phyloP scores from a whole-genome alignment of 768 basidiomycete genomes.

The Boletus rex-veris region DNA sequence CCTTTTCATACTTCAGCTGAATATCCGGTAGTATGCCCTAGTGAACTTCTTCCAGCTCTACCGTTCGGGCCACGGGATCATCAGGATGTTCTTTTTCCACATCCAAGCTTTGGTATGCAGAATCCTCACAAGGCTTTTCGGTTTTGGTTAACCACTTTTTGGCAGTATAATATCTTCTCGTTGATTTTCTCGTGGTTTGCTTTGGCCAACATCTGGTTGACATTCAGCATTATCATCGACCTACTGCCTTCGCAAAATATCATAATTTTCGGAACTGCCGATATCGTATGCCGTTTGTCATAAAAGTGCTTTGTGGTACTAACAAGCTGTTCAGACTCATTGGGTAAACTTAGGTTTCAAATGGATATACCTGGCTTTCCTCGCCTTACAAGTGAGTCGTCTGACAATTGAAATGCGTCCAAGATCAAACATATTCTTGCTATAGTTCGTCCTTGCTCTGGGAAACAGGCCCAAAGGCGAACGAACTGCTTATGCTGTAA shows the following conservation, averaged over 20 bases:
- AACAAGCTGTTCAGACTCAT: slow-evolving; percentile 50
- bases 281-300: slow-evolving; percentile 50
- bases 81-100: slow-evolving; percentile 97
- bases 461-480: slow-evolving; percentile 91
- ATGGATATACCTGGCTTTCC: slow-evolving; percentile 84
- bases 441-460: slow-evolving; percentile 63
- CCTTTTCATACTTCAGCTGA: neutral
- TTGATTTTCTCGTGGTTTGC: slow-evolving; percentile 93
- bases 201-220: slow-evolving; percentile 88
- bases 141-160: slow-evolving; percentile 1
- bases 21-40: slow-evolving; percentile 68
- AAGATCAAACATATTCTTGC: neutral
- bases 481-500: slow-evolving; percentile 62
- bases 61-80: slow-evolving; percentile 77
- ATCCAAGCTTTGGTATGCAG: slow-evolving; percentile 78
- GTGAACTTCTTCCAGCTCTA: slow-evolving; percentile 92
- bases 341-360: slow-evolving; percentile 82
- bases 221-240: slow-evolving; percentile 94
- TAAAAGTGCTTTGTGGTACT: neutral
- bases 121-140: neutral
- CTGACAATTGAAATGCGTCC: neutral
- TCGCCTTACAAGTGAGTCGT: slow-evolving; percentile 63
- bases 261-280: slow-evolving; percentile 67
- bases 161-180: slow-evolving; percentile 78
- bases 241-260: slow-evolving; percentile 58